Conservation (phyloP, 495 filamentous ascomycete genomes). For the Neurospora sp. region DNA sequence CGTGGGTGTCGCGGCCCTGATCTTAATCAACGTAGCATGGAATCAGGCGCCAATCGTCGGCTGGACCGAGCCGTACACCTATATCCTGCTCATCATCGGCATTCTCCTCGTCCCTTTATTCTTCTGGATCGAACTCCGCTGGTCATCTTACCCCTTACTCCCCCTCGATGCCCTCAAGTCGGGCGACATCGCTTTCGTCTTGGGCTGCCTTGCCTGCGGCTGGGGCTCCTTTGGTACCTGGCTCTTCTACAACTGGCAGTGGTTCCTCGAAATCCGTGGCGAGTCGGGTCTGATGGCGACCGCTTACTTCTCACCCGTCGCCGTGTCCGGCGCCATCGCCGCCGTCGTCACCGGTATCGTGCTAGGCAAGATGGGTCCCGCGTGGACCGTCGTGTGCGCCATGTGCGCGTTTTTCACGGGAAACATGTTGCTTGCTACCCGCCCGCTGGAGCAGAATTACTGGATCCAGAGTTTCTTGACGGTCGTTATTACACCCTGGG, state of each 20-base stretch:
- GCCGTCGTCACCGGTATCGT: slow-evolving; percentile 39
- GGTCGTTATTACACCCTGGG: slow-evolving; percentile 39
- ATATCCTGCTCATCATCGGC: slow-evolving; percentile 47
- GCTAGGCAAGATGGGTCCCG: slow-evolving; percentile 30
- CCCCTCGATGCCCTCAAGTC: slow-evolving; percentile 40
- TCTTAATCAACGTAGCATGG: slow-evolving; percentile 51
- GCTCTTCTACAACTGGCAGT: slow-evolving; percentile 48
- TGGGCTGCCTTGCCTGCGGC: slow-evolving; percentile 45
- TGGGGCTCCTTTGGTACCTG: slow-evolving; percentile 56
- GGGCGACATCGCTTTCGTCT: slow-evolving; percentile 41
- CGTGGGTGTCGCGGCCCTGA: slow-evolving; percentile 44
- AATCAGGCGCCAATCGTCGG: slow-evolving; percentile 52
- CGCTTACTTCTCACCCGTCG: slow-evolving; percentile 36
- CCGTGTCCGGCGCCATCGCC: slow-evolving; percentile 39
- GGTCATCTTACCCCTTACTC: slow-evolving; percentile 40
- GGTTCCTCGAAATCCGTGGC: slow-evolving; percentile 38
- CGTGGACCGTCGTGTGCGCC: slow-evolving; percentile 41
- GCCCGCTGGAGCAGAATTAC: slow-evolving; percentile 38
- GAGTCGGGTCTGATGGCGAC: slow-evolving; percentile 33
- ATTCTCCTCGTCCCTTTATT: slow-evolving; percentile 42
- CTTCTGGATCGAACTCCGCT: slow-evolving; percentile 36
- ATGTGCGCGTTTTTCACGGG: slow-evolving; percentile 39
- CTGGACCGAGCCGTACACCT: slow-evolving; percentile 46
- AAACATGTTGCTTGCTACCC: slow-evolving; percentile 34
- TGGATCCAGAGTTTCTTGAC: slow-evolving; percentile 37